Percentiles rank a stretch among this genome's conserved stretches.
Evolutionary conservation across 2,329 filamentous ascomycete species (phyloP).

Genomic region (Fusarium fujikuroi): DNA sequence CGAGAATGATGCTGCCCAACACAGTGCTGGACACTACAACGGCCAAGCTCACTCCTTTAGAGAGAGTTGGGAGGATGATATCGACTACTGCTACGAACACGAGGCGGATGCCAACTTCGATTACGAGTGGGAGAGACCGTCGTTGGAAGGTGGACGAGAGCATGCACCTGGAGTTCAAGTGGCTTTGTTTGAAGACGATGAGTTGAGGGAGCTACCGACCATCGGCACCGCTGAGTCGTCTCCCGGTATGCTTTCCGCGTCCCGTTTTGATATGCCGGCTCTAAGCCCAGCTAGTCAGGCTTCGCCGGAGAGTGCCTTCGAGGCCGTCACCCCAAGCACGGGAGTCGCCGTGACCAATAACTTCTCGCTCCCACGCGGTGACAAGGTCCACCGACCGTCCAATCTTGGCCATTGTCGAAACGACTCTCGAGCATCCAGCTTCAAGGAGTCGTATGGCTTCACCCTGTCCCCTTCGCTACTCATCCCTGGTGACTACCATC

Average conservation of each 20-base stretch:
- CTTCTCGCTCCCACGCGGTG: conserved; percentile 61
- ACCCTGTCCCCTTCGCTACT: conserved; percentile 70
- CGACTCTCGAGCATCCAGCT: conserved; percentile 63
- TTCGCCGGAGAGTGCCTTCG: conserved; percentile 54
- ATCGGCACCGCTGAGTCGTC: conserved; percentile 36
- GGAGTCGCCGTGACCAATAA: conserved; percentile 56
- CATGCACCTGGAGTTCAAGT: conserved; percentile 38
- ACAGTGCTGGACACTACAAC: conserved; percentile 26
- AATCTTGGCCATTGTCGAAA: conserved; percentile 51
- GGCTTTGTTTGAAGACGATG: conserved; percentile 39
- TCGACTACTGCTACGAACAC: conserved; percentile 77
- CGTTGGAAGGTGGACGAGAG: conserved; percentile 55
- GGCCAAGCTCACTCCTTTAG: conserved; percentile 47
- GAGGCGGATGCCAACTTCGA: conserved; percentile 74
- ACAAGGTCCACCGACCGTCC: conserved; percentile 47
- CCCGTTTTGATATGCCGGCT: conserved; percentile 56
- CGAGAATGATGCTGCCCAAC: conserved; percentile 53
- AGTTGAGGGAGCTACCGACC: conserved; percentile 36
- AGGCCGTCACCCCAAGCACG: conserved; percentile 56
- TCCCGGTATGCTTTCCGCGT: conserved; percentile 45
- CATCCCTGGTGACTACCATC: conserved; percentile 68
- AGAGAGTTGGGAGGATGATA: conserved; percentile 74
- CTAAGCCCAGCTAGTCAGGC: conserved; percentile 62
- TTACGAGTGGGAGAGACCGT: conserved; percentile 72
- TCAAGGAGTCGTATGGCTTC: conserved; percentile 69